Evolutionary conservation across 345 rosid genomes (phyloP), one percentile per base, ranked within the genome.

Genomic region (Pistacia vera): DNA sequence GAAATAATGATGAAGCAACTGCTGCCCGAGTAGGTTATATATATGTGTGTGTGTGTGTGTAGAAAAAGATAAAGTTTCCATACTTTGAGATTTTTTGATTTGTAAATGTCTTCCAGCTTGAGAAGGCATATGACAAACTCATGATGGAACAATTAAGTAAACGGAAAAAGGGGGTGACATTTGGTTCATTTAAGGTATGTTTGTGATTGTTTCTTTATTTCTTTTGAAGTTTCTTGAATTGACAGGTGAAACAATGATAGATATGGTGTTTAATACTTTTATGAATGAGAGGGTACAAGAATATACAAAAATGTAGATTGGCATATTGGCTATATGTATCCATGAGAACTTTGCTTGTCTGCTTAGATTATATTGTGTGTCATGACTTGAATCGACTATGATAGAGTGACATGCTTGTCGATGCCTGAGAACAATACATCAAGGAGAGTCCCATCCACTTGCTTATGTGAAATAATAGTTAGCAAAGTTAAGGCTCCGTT

Each of bases 41-140:
- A 46, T 44, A 41, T 22, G 62, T 46, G 38, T 72, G 55, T 30
- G 48, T 41, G 11, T 33, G 14, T 41, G 58, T 49, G 12, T 71
- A 38, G 51, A 28, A 66, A 22, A 46, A 63, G 57, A 63, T 73
- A 51, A 69, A 38, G 49, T 69, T 58, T 66, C 18, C 66, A 65
- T 69, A 58, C 63, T 28, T 44, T 80, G 46, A 41, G 58, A n/a
- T 41, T 60, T 74, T 61, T 61, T 63, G 64, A 57, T 80, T 63
- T 79, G 55, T 68, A 0, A 36, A 22, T 80, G 51, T 65, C 4
- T 73, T 80, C 49, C 85, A 97, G 99, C 91, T 97, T 77, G 99
- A 94, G 88, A 92, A 91, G 85, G 98, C 99, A 36, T 97, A 97
- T 79, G 99, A 97, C 89, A 92, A 92, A 82, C 86, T 97, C 81